A percentile compares a stretch with the other conserved stretches of the same genome.
Evolutionary conservation across 1,284 basidiomycete species (phyloP).

Genomic region (Ustilago sp.): DNA sequence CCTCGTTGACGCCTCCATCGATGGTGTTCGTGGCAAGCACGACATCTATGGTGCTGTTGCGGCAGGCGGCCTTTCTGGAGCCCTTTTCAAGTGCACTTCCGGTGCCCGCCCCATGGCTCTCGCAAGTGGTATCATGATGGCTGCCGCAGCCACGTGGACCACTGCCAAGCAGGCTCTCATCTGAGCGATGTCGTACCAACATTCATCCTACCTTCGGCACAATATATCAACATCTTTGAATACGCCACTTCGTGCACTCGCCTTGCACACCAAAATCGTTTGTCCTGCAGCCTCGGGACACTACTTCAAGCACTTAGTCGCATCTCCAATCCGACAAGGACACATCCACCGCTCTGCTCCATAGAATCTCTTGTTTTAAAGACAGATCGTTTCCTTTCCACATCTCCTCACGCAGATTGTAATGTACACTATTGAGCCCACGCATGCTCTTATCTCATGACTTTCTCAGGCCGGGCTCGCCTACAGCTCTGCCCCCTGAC

Average conservation of each 20-base stretch:
- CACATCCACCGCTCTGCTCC: constrained; percentile 37
- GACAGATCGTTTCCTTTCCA: not conserved
- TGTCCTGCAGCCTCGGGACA: not conserved
- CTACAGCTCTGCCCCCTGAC: not conserved
- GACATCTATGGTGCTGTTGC: constrained; percentile 90
- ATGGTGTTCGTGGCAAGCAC: constrained; percentile 87
- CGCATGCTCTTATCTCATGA: constrained; percentile 16
- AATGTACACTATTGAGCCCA: constrained; percentile 44
- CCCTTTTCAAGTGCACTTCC: constrained; percentile 92
- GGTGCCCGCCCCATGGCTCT: constrained; percentile 88
- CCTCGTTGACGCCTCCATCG: constrained; percentile 92
- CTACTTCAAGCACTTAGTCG: not conserved
- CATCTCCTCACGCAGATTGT: constrained; percentile 11
- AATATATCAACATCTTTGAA: not conserved
- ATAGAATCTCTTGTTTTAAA: constrained; percentile 14
- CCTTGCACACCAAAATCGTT: not conserved
- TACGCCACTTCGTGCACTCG: not conserved
- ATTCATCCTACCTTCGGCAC: not conserved
- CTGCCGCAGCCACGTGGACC: constrained; percentile 88
- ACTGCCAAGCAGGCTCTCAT: constrained; percentile 49
- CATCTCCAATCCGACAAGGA: not conserved
- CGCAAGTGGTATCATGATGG: constrained; percentile 88
- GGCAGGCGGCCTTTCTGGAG: constrained; percentile 90
- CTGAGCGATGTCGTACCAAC: not conserved
- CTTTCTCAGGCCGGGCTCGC: not conserved